Conservation (phyloP, 306 rosid genomes). For the Hylodesmum podocarpum region DNA sequence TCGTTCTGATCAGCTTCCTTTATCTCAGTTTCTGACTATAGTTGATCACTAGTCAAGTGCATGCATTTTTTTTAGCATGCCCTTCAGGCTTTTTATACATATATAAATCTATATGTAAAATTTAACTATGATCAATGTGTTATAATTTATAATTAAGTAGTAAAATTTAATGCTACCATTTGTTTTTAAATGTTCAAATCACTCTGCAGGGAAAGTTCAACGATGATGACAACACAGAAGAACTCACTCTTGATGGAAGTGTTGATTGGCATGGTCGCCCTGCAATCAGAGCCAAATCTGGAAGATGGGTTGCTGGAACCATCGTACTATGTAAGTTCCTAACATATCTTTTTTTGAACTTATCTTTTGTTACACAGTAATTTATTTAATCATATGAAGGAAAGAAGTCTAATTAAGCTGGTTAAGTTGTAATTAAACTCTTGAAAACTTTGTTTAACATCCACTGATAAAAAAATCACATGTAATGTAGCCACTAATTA, state of each 20-base stretch:
- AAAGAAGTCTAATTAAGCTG: too few species aligned
- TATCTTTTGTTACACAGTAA: neutral
- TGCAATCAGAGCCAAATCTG: slow-evolving; percentile 79
- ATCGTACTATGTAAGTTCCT: slow-evolving; percentile 76
- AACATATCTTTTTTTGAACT: too few species aligned
- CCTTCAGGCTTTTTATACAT: neutral
- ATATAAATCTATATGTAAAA: neutral
- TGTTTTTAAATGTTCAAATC: neutral
- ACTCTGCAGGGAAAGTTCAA: slow-evolving; percentile 44
- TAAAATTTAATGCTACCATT: neutral
- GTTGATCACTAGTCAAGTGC: neutral
- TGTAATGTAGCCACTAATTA: neutral
- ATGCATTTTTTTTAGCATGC: neutral
- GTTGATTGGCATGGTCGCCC: slow-evolving; percentile 82
- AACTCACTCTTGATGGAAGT: slow-evolving; percentile 71
- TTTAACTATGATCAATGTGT: neutral
- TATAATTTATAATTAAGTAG: neutral
- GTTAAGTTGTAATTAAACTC: too few species aligned
- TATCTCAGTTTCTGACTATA: neutral
- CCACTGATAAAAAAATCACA: too few species aligned
- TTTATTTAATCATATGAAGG: neutral
- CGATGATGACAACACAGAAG: slow-evolving; percentile 58
- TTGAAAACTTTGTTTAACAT: too few species aligned
- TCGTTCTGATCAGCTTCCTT: neutral
- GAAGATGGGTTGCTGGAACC: slow-evolving; percentile 85